phyloP scores from a whole-genome alignment of 805 yeast genomes.

The Myxozyma nipponensis region DNA sequence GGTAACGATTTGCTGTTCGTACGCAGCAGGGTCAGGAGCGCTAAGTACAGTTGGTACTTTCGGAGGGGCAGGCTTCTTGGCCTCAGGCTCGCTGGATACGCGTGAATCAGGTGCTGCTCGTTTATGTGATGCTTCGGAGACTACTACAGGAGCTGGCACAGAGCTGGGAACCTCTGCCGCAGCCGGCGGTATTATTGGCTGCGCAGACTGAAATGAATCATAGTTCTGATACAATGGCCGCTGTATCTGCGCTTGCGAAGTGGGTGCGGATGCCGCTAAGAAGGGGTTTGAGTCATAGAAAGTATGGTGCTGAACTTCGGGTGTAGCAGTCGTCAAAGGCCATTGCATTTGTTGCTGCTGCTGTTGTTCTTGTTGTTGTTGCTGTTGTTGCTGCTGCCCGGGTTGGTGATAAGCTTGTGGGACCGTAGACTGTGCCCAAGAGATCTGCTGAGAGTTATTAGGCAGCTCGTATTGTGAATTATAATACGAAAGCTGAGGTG shows the following conservation, averaged over 20 bases:
- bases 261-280: too few relatives aligned
- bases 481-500: too few relatives aligned
- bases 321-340: too few relatives aligned
- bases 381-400: slow-evolving; percentile 10
- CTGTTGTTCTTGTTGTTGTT: slow-evolving; percentile 1
- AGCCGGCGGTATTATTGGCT: slow-evolving; percentile 3
- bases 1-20: slow-evolving; percentile 24
- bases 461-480: too few relatives aligned
- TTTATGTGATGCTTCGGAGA: too few relatives aligned
- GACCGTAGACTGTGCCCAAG: not conserved
- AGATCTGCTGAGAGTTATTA: too few relatives aligned
- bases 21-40: slow-evolving; percentile 15
- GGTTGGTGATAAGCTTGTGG: not conserved
- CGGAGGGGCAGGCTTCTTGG: not conserved
- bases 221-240: not conserved
- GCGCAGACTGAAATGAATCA: too few relatives aligned
- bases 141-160: not conserved
- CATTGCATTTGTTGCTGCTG: slow-evolving; percentile 6
- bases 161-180: not conserved
- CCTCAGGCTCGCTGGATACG: not conserved
- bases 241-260: too few relatives aligned
- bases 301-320: too few relatives aligned
- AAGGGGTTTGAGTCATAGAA: too few relatives aligned
- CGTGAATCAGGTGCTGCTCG: too few relatives aligned
- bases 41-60: not conserved